Evolutionary conservation across 257 asterid genomes (phyloP), one percentile per base, ranked within the genome.

Genomic region (Fraxinus cuspidata): DNA sequence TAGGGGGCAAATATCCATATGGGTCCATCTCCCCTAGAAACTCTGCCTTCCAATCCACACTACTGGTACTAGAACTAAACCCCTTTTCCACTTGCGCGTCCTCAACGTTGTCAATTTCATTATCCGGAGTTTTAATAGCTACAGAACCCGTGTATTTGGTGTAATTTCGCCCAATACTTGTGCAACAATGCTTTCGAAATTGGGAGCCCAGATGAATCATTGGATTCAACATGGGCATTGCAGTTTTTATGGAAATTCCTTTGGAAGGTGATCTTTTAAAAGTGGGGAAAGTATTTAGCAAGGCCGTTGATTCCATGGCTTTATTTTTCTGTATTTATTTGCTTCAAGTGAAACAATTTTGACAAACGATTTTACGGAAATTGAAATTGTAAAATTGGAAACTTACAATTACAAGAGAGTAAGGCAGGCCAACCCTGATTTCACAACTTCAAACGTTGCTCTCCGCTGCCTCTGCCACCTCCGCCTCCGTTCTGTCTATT

Each of bases 11-110:
- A 42, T 78, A 11, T 16, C 76, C 82, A 40, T 56, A n/a, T 40
- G 84, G 78, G 32, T 73, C 74, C 34, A 79, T 71, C 83, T 86
- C 87, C 42, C 98, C 97, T 2, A 93, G 94, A 80, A 95, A 95
- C 71, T 88, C 84, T 0, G 97, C 92, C 81, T 93, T 91, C 99
- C 99, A 95, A 77, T 81, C 80, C 44, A 70, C 69, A 32, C 73
- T 42, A 35, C 73, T 66, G 37, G 83, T 75, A 63, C 7, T 77
- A 75, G 79, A 69, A 70, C 37, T 74, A 0, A 74, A 71, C 6
- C 65, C 80, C 40, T 82, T 87, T 3, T 77, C 81, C 15, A 69
- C 78, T 34, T 72, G 85, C 64, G n/a, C 65, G 10, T 81, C 87
- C 4, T 70, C 80, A n/a, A 56, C 83, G 29, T 49, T 80, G 23